Evolutionary conservation across 768 basidiomycete species (phyloP), one percentile per base, ranked within the genome.

Genomic region (Ramaria sp.): DNA sequence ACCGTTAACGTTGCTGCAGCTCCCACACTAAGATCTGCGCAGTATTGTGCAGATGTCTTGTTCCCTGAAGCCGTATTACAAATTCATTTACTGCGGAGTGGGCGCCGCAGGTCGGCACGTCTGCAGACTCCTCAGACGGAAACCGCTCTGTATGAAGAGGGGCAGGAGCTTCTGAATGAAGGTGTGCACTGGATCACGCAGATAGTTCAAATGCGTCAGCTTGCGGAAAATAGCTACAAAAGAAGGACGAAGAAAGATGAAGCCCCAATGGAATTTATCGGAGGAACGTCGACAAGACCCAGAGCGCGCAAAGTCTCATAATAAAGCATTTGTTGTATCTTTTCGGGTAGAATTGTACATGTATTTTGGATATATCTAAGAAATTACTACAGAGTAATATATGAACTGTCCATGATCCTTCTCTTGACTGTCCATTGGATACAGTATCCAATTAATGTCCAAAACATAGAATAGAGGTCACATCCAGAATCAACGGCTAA

Each of bases 111-210:
- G 1, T 73, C 75, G 0, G 39, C 71, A 5, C 68, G 70, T 3
- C 66, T 86, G 9, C 72, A 84, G 10, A 65, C 77, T 2, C 61
- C 63, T 0, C 70, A 71, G 34, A 79, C 84, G 49, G 88, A 90
- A 65, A 64, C 69, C 57, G 66, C 64, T 48, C 62, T 90, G 20
- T 79, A 79, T 60, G 65, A 68, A 18, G 59, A 75, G 32, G 83
- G 78, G 25, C 58, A 68, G 51, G 68, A 65, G 57, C 45, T 58
- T 7, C 37, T 55, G n/a, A 66, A 77, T 20, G 64, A 67, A 22
- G 76, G 82, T 62, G 74, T 72, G 5, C 82, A 86, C 59, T 89
- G 85, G 84, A 83, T 88, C 9, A 74, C 75, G 47, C 82, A 85
- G 61, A 66, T 85, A 37, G 69, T 72, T 50, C 68, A 66, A 41